Evolutionary conservation across 768 basidiomycete species (phyloP), one percentile per base, ranked within the genome.

Genomic region (Strobilomyces dryophilus): DNA sequence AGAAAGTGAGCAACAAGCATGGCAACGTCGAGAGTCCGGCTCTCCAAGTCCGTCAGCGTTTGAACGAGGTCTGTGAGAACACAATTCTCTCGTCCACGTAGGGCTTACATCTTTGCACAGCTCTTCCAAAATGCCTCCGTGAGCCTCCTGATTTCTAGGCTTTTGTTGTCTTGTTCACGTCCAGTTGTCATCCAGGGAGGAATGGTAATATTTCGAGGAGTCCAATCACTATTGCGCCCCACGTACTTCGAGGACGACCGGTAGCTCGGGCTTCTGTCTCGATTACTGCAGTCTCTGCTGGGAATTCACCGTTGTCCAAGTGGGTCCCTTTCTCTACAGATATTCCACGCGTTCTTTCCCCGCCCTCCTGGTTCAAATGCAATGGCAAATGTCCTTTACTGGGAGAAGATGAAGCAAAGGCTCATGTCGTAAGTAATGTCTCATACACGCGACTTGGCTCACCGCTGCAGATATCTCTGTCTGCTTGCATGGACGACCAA

Each of bases 401-500:
- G 17, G 11, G 39, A 36, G 53, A 50, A n/a, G 18, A 32, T 21
- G 59, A 56, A 11, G 29, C 14, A 6, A 7, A 54, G 11, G 61
- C 68, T n/a, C 54, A 61, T 32, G 61, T 70, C 6, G 68, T 66
- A 49, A 45, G 66, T 66, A 4, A 36, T 15, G 8, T 20, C n/a
- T 5, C 26, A 29, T 26, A 2, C 31, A 20, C n/a, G 9, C 15
- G 24, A 14, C 34, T 32, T 10, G 8, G 27, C 55, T 65, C 40
- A 57, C 18, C 6, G 14, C 10, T 8, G 26, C 9, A 69, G 66
- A 56, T 68, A 45, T 67, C 66, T 14, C 32, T 68, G 20, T 65
- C 68, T 21, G 66, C 66, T 31, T 69, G 66, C 34, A 61, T 53
- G 40, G 66, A 68, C n/a, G 57, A 56, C 10, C 59, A 68, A 18